A percentile compares a stretch with the other conserved stretches of the same genome.
These are phyloP conservation scores for Hypoxylon sp. DNA, from an alignment of 2,329 filamentous ascomycete genomes.

Conservation along the genomic window DNA sequence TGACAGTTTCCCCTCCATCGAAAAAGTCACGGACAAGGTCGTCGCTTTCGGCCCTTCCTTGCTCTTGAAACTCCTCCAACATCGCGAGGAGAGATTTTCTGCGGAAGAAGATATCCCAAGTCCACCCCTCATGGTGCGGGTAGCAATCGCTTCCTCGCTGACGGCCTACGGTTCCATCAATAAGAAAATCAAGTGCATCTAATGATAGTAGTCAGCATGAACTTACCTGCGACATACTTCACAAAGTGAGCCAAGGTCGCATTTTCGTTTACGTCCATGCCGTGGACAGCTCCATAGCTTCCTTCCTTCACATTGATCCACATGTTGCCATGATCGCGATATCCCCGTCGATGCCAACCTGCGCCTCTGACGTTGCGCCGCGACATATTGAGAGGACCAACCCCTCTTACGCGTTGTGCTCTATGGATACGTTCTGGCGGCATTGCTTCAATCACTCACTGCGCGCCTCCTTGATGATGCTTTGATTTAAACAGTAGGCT, in stretches of 20 bases:
- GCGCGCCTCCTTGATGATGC: neutral
- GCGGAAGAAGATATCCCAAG: slow-evolving; percentile 39
- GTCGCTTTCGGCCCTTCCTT: slow-evolving; percentile 27
- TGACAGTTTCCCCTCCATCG: slow-evolving; percentile 45
- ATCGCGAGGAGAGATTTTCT: slow-evolving; percentile 39
- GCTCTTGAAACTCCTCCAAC: slow-evolving; percentile 35
- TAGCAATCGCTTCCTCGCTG: neutral
- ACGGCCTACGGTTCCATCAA: neutral
- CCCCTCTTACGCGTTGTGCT: slow-evolving; percentile 25
- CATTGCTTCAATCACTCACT: slow-evolving; percentile 6
- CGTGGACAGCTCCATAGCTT: slow-evolving; percentile 34
- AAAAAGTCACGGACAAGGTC: slow-evolving; percentile 43
- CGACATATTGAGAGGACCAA: slow-evolving; percentile 23
- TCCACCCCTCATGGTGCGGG: slow-evolving; percentile 23
- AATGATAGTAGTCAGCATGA: neutral
- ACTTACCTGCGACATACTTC: slow-evolving; percentile 20
- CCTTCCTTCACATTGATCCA: slow-evolving; percentile 47
- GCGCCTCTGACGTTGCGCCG: slow-evolving; percentile 28
- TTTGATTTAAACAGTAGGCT: neutral
- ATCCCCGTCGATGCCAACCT: slow-evolving; percentile 45
- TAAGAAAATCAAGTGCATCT: neutral
- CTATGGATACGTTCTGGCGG: slow-evolving; percentile 29
- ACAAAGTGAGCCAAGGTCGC: slow-evolving; percentile 34
- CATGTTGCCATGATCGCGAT: slow-evolving; percentile 36
- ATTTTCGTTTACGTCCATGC: slow-evolving; percentile 39